Evolutionary conservation across 2,329 filamentous ascomycete species (phyloP), one percentile per base, ranked within the genome.

Genomic region (Xylaria sp.): DNA sequence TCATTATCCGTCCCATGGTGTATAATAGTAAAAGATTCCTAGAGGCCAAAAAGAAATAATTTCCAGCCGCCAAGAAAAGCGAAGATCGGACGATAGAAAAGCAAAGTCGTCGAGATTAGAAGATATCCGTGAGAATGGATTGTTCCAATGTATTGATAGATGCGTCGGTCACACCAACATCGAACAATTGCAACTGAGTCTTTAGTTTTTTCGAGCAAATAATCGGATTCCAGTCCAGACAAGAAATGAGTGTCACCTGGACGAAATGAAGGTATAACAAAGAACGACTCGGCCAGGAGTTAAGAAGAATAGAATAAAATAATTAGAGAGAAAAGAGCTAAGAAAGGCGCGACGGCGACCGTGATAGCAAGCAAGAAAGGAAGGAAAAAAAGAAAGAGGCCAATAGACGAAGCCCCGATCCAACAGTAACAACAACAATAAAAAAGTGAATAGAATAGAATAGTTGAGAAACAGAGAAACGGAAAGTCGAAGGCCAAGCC

Each of bases 271-370:
- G 55, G 51, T 59, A 57, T 36, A 55, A 64, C 58, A 69, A 71
- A 72, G 73, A 72, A 68, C 61, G 62, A 74, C 77, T 78, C 76
- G 70, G 61, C 77, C 77, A 73, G 75, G 75, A 78, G 76, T 57
- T 27, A 27, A 69, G 64, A 56, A 68, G 53, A 65, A 65, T 58
- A 54, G 68, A 74, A 69, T n/a, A 64, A 73, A 19, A n/a, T 50
- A 57, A 66, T 42, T 45, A 58, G 47, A 64, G 69, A 68, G 34
- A 36, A 8, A 71, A 42, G 63, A 56, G 71, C 53, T 59, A 70
- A 63, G 69, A 30, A 53, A 32, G 2, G 14, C 39, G 39, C 56
- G 61, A 71, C 70, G 21, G 19, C 36, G 47, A 69, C 42, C 34
- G 32, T 67, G 66, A 61, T 55, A 47, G 59, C 30, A 63, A 51